Base-by-base conservation (phyloP, 768 basidiomycete species). In the Chiua virens region DNA sequence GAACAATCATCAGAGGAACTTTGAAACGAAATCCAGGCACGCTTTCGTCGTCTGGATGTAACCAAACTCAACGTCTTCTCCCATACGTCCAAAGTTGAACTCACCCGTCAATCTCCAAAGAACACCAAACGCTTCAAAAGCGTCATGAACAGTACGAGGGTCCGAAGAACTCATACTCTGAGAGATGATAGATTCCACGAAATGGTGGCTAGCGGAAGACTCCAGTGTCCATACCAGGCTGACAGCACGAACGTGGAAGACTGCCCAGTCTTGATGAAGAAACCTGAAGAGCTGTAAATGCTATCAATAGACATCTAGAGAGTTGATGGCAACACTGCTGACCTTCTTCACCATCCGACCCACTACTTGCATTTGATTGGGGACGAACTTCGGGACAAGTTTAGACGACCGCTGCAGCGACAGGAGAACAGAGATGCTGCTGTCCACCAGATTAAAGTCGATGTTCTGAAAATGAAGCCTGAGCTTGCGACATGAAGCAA, bases 101-200 rank as follows among this genome's bases (percentile, higher is more conserved):
- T 53, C 42, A 89, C 95, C 92, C 43, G 86, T 87, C 50, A 94
- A 71, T 50, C 93, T 80, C 96, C 96, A 99, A 7, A 99, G 72
- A 4, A 90, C 82, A 3, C 96, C 94, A 66, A 99, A 98, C 0
- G 89, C 89, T 57, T 96, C 89, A 62, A 86, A 90, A 2, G 84
- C 81, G 18, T 81, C 79, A 17, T 79, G 70, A 3, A 78, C 71
- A 37, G 75, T 74, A 3, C 63, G 62, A 8, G 73, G 68, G 28
- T 83, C 76, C 0, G 76, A 63, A 8, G 85, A 80, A 10, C 78
- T 78, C 73, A 98, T 79, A 15, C 78, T 79, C 50, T 85, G 80
- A 1, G 92, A 81, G 27, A 98, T 70, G 39, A 92, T 85, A 5
- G 89, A 83, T 62, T 95, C 91, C 9, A 95, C 81, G 61, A 88